Evolutionary conservation across 495 filamentous ascomycete species (phyloP).

Genomic region (Oidiodendron maius): DNA sequence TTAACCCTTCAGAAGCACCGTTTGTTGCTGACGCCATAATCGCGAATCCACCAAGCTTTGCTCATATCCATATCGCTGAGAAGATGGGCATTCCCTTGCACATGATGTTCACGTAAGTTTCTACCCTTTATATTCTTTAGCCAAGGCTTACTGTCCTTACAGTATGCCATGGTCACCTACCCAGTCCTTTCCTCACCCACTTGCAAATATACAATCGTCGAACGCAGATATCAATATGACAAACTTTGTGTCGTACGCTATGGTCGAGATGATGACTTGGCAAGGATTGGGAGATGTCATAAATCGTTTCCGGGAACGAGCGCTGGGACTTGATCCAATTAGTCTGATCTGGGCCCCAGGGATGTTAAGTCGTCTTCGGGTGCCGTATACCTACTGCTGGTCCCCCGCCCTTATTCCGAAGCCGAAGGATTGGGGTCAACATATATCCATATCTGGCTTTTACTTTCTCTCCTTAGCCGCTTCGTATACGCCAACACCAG

Average conservation of each 20-base stretch:
- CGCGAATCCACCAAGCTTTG: constrained; percentile 78
- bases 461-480: constrained; percentile 63
- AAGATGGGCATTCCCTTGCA: constrained; percentile 72
- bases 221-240: constrained; percentile 48
- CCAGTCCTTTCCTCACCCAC: constrained; percentile 47
- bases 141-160: background rate
- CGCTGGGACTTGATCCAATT: constrained; percentile 62
- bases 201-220: constrained; percentile 47
- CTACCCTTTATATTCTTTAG: background rate
- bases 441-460: constrained; percentile 70
- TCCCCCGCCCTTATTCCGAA: constrained; percentile 76
- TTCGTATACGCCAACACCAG: constrained; percentile 56
- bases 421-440: constrained; percentile 65
- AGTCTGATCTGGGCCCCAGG: constrained; percentile 61
- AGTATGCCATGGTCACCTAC: constrained; percentile 57
- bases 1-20: constrained; percentile 35
- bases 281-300: constrained; percentile 73
- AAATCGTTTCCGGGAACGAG: constrained; percentile 61
- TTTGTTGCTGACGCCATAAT: constrained; percentile 82
- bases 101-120: constrained; percentile 70
- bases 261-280: constrained; percentile 79
- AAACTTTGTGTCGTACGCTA: constrained; percentile 68
- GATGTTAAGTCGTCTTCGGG: constrained; percentile 52
- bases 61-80: constrained; percentile 77
- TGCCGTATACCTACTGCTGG: constrained; percentile 82